Evolutionary conservation across 1,284 basidiomycete species (phyloP).

Genomic region (Sporisorium exsertum): DNA sequence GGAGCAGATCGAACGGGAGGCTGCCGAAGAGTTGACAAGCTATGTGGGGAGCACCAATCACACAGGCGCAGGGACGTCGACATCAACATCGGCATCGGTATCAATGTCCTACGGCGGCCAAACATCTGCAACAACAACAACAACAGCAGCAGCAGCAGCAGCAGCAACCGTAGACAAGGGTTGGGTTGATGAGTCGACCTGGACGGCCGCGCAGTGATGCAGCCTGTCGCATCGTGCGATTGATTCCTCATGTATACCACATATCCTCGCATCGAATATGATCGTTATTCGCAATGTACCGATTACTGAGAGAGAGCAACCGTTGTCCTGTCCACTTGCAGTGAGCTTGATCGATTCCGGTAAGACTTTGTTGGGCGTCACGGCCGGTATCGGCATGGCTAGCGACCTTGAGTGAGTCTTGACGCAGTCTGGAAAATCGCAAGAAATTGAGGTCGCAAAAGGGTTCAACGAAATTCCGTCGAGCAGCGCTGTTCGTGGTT

Average conservation of each 20-base stretch:
- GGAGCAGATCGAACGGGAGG: constrained; percentile 41
- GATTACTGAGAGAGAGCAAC: neutral
- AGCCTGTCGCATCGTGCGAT: neutral
- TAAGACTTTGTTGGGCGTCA: too few species aligned
- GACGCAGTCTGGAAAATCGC: neutral
- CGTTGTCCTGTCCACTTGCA: too few species aligned
- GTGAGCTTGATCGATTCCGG: too few species aligned
- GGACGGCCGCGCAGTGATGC: constrained; percentile 12
- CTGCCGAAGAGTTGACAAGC: constrained; percentile 21
- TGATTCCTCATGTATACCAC: neutral
- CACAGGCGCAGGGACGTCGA: neutral
- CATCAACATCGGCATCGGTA: neutral
- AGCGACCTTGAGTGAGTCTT: neutral
- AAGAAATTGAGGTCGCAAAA: neutral
- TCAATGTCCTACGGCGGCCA: neutral
- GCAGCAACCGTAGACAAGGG: constrained; percentile 1
- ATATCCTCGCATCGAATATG: neutral
- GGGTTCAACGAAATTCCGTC: neutral
- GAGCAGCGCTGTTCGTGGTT: too few species aligned
- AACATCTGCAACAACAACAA: neutral
- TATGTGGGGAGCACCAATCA: neutral
- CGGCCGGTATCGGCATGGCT: too few species aligned
- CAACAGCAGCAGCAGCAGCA: neutral
- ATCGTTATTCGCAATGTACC: neutral
- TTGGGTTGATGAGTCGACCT: constrained; percentile 30